Evolutionary conservation across 768 basidiomycete genomes (phyloP).

Genomic region (Sarcomyxa edulis): DNA sequence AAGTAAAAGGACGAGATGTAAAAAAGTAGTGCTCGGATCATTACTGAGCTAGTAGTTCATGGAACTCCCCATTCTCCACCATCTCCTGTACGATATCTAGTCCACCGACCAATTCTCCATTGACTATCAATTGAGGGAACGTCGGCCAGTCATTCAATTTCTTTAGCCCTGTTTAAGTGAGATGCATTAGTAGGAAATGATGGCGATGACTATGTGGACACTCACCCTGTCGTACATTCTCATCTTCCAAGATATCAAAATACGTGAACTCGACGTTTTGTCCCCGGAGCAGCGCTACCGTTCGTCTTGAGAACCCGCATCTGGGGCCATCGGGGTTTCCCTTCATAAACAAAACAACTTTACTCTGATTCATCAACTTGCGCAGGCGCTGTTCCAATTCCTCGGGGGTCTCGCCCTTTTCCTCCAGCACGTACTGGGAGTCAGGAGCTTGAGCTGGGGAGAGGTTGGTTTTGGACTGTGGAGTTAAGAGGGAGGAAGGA

Average conservation of each 20-base stretch:
- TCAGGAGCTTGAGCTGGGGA: constrained; percentile 27
- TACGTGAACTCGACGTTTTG: constrained; percentile 61
- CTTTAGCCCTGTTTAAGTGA: constrained; percentile 47
- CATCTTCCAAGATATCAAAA: constrained; percentile 83
- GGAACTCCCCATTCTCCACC: constrained; percentile 74
- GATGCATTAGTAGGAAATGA: neutral
- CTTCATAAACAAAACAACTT: constrained; percentile 90
- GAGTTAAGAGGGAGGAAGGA: constrained; percentile 26
- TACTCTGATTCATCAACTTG: constrained; percentile 70
- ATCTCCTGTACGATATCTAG: constrained; percentile 91
- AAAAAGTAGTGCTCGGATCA: neutral
- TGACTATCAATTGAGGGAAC: constrained; percentile 79
- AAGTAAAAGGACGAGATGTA: neutral
- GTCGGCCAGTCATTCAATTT: constrained; percentile 88
- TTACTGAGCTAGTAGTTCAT: constrained; percentile 29
- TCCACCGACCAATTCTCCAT: constrained; percentile 93
- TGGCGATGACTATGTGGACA: constrained; percentile 8
- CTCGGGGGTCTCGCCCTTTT: constrained; percentile 50
- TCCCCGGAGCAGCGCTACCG: constrained; percentile 60
- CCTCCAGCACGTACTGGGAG: constrained; percentile 8
- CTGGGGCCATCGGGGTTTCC: constrained; percentile 71
- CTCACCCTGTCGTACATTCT: constrained; percentile 74
- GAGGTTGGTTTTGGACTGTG: constrained; percentile 46
- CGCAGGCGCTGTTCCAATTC: constrained; percentile 62
- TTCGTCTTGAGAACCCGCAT: constrained; percentile 83